phyloP scores from a whole-genome alignment of 2,329 filamentous ascomycete species.

The Plenodomus biglobosus region DNA sequence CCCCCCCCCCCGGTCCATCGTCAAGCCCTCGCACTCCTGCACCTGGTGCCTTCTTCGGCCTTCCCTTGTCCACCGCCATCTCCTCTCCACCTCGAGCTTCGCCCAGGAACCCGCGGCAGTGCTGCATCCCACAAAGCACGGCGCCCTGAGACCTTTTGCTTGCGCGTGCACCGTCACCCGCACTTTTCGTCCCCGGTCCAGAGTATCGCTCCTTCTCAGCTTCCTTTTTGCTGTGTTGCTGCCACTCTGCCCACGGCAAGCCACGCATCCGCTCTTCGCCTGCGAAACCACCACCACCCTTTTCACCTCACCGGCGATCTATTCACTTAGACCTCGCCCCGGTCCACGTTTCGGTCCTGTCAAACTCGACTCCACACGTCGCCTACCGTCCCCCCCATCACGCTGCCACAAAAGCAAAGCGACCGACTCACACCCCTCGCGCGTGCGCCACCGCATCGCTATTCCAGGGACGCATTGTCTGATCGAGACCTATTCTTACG shows the following conservation, averaged over 20 bases:
- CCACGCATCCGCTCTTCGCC: conserved; percentile 3
- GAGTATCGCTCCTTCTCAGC: conserved; percentile 13
- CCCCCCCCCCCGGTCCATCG: conserved; percentile 1
- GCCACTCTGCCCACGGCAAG: conserved; percentile 11
- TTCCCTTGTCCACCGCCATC: background rate
- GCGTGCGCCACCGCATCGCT: conserved; percentile 14
- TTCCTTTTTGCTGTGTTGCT: conserved; percentile 14
- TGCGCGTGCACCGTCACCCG: background rate
- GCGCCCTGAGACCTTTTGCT: background rate
- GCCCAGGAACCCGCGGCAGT: conserved; percentile 11
- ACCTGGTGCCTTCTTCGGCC: conserved; percentile 1
- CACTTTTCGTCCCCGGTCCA: conserved; percentile 10
- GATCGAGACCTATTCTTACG: conserved; percentile 28
- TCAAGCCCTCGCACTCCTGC: conserved; percentile 10
- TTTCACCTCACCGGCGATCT: conserved; percentile 39
- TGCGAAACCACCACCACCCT: conserved; percentile 14
- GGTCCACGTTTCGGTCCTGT: conserved; percentile 23
- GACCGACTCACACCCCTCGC: conserved; percentile 8
- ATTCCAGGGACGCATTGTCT: conserved; percentile 14
- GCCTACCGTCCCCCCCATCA: conserved; percentile 17
- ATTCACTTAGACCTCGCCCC: conserved; percentile 46
- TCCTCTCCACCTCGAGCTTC: background rate
- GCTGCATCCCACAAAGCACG: conserved; percentile 5
- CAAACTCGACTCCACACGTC: conserved; percentile 12
- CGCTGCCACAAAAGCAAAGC: conserved; percentile 14